Evolutionary conservation across 2,329 filamentous ascomycete species (phyloP).

Genomic region (Coniochaeta hoffmannii): DNA sequence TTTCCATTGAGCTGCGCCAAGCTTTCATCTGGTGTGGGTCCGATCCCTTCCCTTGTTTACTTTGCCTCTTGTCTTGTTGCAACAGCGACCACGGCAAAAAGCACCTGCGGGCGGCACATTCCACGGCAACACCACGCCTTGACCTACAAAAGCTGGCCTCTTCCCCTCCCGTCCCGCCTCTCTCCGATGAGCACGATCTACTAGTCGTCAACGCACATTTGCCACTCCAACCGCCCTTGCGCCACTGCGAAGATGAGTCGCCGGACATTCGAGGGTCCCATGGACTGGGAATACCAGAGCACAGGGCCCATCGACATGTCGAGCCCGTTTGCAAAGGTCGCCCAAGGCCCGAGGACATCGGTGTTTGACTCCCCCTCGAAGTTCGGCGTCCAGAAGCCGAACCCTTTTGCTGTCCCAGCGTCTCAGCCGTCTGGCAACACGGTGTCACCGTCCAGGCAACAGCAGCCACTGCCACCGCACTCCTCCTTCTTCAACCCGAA

Average conservation of each 20-base stretch:
- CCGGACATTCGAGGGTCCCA: slow-evolving; percentile 51
- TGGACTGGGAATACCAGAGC: slow-evolving; percentile 61
- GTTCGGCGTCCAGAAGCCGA: slow-evolving; percentile 10
- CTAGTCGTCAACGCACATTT: neutral
- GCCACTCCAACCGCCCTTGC: neutral
- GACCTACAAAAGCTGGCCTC: neutral
- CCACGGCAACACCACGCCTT: neutral
- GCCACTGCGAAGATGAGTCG: slow-evolving; percentile 34
- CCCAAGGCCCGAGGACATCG: slow-evolving; percentile 26
- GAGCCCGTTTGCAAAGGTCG: slow-evolving; percentile 53
- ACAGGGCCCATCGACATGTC: slow-evolving; percentile 50
- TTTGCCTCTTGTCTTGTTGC: neutral
- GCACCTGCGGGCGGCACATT: neutral
- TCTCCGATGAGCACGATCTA: neutral
- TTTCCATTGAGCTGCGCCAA: neutral
- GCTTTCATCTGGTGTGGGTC: neutral
- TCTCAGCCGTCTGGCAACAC: neutral
- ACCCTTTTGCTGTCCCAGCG: slow-evolving; percentile 16
- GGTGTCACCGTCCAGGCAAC: slow-evolving; percentile 18
- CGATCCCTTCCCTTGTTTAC: neutral
- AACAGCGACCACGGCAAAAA: slow-evolving; percentile 1
- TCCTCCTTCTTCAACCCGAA: slow-evolving; percentile 40
- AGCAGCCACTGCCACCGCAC: slow-evolving; percentile 30
- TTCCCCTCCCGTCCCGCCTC: neutral
- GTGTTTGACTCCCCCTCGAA: slow-evolving; percentile 19